Evolutionary conservation across 192 early-diverging fungal species (phyloP).

Genomic region (Entophlyctis helioformis): DNA sequence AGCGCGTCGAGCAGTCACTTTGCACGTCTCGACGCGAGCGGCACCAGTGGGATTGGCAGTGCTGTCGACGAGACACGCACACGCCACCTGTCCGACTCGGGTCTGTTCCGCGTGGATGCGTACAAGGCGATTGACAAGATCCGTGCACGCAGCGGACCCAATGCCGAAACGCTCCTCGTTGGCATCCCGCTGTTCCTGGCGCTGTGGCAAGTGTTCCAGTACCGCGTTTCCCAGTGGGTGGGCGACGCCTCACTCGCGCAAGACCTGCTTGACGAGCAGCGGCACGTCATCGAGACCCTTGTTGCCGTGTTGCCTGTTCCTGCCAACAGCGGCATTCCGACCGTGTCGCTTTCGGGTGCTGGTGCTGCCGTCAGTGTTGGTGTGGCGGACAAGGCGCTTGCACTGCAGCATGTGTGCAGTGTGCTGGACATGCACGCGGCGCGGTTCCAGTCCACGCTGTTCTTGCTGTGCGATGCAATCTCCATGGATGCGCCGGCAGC

Average conservation of each 20-base stretch:
- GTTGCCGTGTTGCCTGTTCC: constrained; percentile 7
- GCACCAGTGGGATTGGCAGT: constrained; percentile 1
- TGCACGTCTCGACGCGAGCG: no score
- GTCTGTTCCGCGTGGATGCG: no score
- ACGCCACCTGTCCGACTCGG: no score
- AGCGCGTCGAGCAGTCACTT: no score
- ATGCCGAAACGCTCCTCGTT: constrained; percentile 10
- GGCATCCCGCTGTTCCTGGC: constrained; percentile 37
- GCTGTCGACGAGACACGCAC: constrained; percentile 1
- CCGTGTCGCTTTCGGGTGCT: not conserved
- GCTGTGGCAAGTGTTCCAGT: constrained; percentile 46
- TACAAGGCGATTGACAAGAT: not conserved
- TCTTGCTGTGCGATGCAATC: constrained; percentile 34
- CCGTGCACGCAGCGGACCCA: not conserved
- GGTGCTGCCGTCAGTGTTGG: not conserved
- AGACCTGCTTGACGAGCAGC: constrained; percentile 29
- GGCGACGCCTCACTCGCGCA: constrained; percentile 21
- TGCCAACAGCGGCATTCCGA: not conserved
- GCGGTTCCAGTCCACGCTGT: constrained; percentile 31
- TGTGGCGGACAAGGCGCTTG: not conserved
- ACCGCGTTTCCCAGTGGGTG: constrained; percentile 36
- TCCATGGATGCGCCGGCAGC: no score
- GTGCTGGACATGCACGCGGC: constrained; percentile 14
- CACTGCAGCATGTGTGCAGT: not conserved
- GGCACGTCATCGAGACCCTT: constrained; percentile 23